phyloP scores from a whole-genome alignment of 2,329 filamentous ascomycete species.

The Magnaporthales sp. region DNA sequence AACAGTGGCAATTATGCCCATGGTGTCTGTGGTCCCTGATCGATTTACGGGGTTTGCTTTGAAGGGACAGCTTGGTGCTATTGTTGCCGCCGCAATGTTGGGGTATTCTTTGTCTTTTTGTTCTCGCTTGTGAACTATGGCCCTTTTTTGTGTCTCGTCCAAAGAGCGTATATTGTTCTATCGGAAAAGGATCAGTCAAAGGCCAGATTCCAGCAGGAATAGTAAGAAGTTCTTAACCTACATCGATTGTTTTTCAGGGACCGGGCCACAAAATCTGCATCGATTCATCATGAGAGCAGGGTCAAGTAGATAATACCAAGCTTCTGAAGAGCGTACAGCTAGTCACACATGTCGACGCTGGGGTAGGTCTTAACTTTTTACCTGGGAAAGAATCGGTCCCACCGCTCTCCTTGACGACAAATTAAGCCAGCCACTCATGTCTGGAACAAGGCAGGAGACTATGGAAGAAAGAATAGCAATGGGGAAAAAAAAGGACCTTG shows the following conservation, averaged over 20 bases:
- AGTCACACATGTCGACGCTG: background rate
- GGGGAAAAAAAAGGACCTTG: background rate
- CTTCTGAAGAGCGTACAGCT: background rate
- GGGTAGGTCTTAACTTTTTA: background rate
- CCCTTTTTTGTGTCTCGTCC: background rate
- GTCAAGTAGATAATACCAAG: background rate
- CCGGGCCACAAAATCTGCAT: background rate
- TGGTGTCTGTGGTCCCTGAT: background rate
- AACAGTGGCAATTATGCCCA: background rate
- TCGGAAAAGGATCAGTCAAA: background rate
- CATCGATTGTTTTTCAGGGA: background rate
- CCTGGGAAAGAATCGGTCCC: background rate
- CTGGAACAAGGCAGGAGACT: too few species aligned
- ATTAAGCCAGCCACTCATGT: background rate
- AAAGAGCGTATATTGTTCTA: background rate
- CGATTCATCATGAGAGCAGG: background rate
- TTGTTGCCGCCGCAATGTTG: background rate
- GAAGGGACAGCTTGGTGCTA: background rate
- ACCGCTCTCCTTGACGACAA: background rate
- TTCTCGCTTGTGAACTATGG: background rate
- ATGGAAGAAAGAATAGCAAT: too few species aligned
- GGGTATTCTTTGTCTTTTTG: background rate
- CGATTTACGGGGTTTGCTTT: background rate
- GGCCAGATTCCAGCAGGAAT: background rate
- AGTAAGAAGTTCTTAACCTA: background rate